Evolutionary conservation across 495 filamentous ascomycete genomes (phyloP), one percentile per base, ranked within the genome.

Genomic region (Amphirosellinia nigrospora): DNA sequence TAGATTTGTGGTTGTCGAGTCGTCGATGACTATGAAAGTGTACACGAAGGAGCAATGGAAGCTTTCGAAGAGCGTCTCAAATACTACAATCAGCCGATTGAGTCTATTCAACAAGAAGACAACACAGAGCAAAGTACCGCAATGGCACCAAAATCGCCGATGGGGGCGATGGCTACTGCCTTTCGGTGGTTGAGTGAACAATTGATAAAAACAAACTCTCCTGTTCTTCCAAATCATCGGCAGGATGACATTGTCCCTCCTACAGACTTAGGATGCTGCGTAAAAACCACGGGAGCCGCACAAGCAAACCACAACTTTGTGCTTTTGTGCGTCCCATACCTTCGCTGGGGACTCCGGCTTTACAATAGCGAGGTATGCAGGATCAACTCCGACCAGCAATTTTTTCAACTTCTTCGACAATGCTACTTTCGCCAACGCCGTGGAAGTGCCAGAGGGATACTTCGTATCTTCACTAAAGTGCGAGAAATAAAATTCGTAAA

Each of bases 331-430:
- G 43, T 65, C 15, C 62, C 62, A 30, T 65, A 48, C 28, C 46
- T 65, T 34, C 62, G 62, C 6, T 65, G 62, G 62, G 62, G 62
- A 9, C 62, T 52, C 16, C 41, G 46, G 39, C 62, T 65, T 34
- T 32, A 65, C 62, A 52, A 65, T 9, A 65, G 16, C 21, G 62
- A 65, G 19, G 46, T 65, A 21, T 65, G 46, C 43, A 48, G 43
- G 11, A 65, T 65, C 46, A 50, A 65, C 43, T 65, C 46, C 8
- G 62, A 65, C 3, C 62, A 65, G 21, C 62, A 65, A 26, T 65
- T 50, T n/a, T 65, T 65, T 21, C 9, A 65, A 52, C 62, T 65
- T 36, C 62, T 65, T 21, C 23, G n/a, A 23, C 43, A 65, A 21
- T 39, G 62, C 23, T 65, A 65, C 62, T 32, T 61, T 43, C 3